Evolutionary conservation across 1,284 basidiomycete species (phyloP), one percentile per base, ranked within the genome.

Genomic region (Inonotus obliquus): DNA sequence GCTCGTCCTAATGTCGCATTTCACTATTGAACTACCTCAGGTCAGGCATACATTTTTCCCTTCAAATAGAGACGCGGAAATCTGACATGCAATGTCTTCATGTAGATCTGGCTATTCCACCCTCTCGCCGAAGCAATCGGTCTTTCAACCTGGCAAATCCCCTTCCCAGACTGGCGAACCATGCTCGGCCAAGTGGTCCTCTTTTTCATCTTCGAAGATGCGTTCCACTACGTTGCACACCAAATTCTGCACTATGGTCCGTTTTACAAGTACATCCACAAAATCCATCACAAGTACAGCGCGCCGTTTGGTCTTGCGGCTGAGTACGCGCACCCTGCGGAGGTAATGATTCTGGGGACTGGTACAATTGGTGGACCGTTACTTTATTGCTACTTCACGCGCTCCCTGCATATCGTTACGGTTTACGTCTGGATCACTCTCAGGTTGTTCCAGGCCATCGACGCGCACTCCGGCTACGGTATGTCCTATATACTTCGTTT

Each of bases 211-310:
- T 95, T 98, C 67, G 97, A 99, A 77, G 96, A 98, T 75, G 86
- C 89, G 68, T 97, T 92, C 83, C 95, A 97, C 74, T 91, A 82
- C 74, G 78, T 88, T 71, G 82, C 93, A 11, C 96, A 98, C 77
- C 89, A 93, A 69, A 88, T 87, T 10, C 84, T 97, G 21, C 96
- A 99, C 79, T 92, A 85, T 71, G 92, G 94, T 59, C 79, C 86
- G 3, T 81, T 99, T 61, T 99, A 99, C 86, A 97, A 95, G 79
- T 82, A 97, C 77, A 95, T 98, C 67, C 96, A 99, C 86, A 98
- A 98, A 80, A 81, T 94, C 52, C 93, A 98, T 76, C 96, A 98
- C 85, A 95, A 97, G 73, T 98, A 96, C 77, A 91, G 91, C 21
- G 96, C 96, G 21, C 96, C 96, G 0, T 98, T 98, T 72, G 96